Base-by-base conservation (phyloP, 2,329 filamentous ascomycete genomes). In the Botrytis porri region DNA sequence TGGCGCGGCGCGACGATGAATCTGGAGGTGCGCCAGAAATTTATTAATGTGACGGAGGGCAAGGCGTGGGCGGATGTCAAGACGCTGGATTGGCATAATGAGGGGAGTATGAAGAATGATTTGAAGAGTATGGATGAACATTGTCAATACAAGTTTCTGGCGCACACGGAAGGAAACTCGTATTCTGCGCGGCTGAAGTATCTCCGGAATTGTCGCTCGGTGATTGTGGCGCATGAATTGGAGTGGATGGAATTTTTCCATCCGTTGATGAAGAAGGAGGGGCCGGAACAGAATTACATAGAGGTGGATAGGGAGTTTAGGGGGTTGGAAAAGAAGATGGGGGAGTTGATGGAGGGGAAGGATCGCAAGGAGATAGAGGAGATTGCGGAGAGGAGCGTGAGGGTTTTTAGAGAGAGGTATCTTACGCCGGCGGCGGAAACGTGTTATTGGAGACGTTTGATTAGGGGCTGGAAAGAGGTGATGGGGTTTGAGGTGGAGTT, bases 361-460 rank as follows among this genome's bases (percentile, higher is more conserved):
- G 78, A 84, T 37, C 84, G 80, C 14, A 69, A 51, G 6, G 48
- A 3, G 25, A 6, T 83, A 63, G 85, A 84, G 76, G 32, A 25
- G 29, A 66, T 72, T 72, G 62, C 70, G 22, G 45, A 67, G 10
- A 72, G 70, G 35, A 67, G 61, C n/a, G 61, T 60, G 22, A 48
- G 8, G 25, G 62, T 39, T 32, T 80, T 82, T 6, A 82, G 79
- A 25, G 81, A 81, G 0, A 85, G 85, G 0, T 86, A 86, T 76
- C 79, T 85, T 64, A 85, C 83, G 74, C 82, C 83, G 29, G 85
- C 85, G 29, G 85, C 85, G 3, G 85, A 87, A 78, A 81, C 77
- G 73, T 87, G 86, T 75, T 87, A 87, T 80, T 87, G 86, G 85
- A 81, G 85, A 43, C 83, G 82, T 0, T 70, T 85, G 74, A 78